Conservation (phyloP, 176 grass and related monocot genomes). For the Carex pumila region DNA sequence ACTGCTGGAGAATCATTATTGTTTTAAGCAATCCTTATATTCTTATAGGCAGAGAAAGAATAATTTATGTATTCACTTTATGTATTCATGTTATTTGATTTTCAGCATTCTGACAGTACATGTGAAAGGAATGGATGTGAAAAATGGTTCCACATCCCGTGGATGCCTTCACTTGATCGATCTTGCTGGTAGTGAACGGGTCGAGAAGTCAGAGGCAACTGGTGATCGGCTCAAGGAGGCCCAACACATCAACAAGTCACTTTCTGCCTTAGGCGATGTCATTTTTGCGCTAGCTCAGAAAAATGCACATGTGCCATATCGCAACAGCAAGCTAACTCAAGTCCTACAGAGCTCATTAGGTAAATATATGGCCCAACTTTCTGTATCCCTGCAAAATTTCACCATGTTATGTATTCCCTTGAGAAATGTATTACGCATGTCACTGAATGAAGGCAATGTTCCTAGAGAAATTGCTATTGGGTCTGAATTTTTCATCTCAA, state of each 20-base stretch:
- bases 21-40: background rate
- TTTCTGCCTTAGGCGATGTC: constrained; percentile 91
- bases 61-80: background rate
- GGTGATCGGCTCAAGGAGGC: constrained; percentile 94
- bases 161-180: constrained; percentile 93
- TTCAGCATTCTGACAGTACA: constrained; percentile 95
- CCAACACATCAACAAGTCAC: constrained; percentile 84
- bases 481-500: background rate
- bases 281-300: constrained; percentile 87
- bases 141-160: constrained; percentile 74
- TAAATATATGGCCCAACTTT: constrained; percentile 24
- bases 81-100: background rate
- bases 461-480: background rate
- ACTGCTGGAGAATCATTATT: background rate
- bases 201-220: constrained; percentile 91
- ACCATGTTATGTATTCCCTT: background rate
- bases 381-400: background rate
- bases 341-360: constrained; percentile 97
- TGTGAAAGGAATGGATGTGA: constrained; percentile 75
- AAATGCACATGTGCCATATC: constrained; percentile 75
- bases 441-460: background rate
- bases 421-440: background rate
- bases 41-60: background rate
- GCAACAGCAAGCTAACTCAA: constrained; percentile 99
- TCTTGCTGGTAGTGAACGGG: constrained; percentile 95